These are phyloP conservation scores for Euphorbia peplus DNA, from an alignment of 345 rosid genomes.

Conservation along the genomic window DNA sequence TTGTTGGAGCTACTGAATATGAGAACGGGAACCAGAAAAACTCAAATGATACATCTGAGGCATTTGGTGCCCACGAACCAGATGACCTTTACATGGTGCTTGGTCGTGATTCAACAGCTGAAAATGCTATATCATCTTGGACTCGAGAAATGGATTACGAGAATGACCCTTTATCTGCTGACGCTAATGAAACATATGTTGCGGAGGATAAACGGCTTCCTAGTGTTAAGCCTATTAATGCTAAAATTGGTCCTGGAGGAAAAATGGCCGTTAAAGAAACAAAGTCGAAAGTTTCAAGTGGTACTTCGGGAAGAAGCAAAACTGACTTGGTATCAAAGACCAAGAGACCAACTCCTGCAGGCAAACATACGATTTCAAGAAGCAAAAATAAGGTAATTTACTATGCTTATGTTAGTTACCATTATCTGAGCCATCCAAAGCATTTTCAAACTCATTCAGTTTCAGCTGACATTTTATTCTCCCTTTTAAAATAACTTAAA, in stretches of 20 bases:
- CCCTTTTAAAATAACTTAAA: background rate
- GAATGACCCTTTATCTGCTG: slow-evolving; percentile 40
- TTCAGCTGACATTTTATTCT: background rate
- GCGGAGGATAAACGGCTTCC: slow-evolving; percentile 34
- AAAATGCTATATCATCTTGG: slow-evolving; percentile 51
- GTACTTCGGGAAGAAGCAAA: slow-evolving; percentile 43
- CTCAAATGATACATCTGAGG: slow-evolving; percentile 25
- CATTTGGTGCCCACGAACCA: slow-evolving; percentile 47
- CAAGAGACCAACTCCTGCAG: slow-evolving; percentile 58
- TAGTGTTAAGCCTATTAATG: slow-evolving; percentile 23
- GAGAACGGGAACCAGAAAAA: slow-evolving; percentile 38
- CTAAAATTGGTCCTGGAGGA: slow-evolving; percentile 36
- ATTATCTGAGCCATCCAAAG: background rate
- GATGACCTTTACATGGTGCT: slow-evolving; percentile 94
- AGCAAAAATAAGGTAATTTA: slow-evolving; percentile 63
- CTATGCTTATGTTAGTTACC: slow-evolving; percentile 5
- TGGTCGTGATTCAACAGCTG: slow-evolving; percentile 58
- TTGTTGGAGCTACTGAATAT: slow-evolving; percentile 37
- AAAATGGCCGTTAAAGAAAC: slow-evolving; percentile 43
- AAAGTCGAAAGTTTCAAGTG: slow-evolving; percentile 48
- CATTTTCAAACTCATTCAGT: background rate
- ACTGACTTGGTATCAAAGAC: slow-evolving; percentile 44
- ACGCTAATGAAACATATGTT: slow-evolving; percentile 30
- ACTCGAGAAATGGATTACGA: slow-evolving; percentile 76
- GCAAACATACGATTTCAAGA: slow-evolving; percentile 50